Evolutionary conservation across 345 rosid genomes (phyloP).

Genomic region (Cardamine chenopodiifolia): DNA sequence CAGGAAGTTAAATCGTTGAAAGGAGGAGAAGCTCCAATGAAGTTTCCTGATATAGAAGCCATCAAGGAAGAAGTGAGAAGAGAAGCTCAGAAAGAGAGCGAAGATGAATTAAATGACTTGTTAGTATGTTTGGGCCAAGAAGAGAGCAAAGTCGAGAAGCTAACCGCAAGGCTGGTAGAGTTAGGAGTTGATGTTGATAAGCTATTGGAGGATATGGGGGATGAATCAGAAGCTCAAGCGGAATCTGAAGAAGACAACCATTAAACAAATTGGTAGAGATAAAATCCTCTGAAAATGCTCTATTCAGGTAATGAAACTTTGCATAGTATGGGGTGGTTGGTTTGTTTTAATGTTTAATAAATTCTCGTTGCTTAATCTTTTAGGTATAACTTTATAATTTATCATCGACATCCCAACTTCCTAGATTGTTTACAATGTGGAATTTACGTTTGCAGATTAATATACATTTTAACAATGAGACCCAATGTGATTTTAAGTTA

Average conservation of each 20-base stretch:
- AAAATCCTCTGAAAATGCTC: conserved; percentile 5
- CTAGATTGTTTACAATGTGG: background rate
- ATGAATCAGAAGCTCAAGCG: conserved; percentile 72
- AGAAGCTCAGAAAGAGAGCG: conserved; percentile 95
- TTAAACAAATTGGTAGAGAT: conserved; percentile 34
- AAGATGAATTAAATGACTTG: conserved; percentile 88
- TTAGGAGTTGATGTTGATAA: conserved; percentile 86
- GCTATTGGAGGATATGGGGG: conserved; percentile 89
- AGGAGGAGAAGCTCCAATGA: conserved; percentile 52
- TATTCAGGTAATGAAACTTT: conserved; percentile 27
- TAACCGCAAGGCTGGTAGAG: conserved; percentile 69
- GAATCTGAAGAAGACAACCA: conserved; percentile 67
- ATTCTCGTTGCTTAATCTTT: conserved; percentile 1
- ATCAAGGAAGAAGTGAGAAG: conserved; percentile 84
- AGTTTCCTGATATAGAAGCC: conserved; percentile 59
- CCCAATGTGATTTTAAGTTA: background rate
- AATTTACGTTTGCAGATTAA: background rate
- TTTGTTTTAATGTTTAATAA: conserved; percentile 3
- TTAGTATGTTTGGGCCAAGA: conserved; percentile 98
- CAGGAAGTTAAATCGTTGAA: conserved; percentile 75
- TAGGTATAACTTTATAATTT: background rate
- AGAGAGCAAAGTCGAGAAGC: conserved; percentile 90
- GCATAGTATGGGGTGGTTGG: conserved; percentile 25
- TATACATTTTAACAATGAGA: background rate
- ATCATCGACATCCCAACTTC: conserved; percentile 9